Evolutionary conservation across 2,329 filamentous ascomycete genomes (phyloP).

Genomic region (Diaporthe ampelina): DNA sequence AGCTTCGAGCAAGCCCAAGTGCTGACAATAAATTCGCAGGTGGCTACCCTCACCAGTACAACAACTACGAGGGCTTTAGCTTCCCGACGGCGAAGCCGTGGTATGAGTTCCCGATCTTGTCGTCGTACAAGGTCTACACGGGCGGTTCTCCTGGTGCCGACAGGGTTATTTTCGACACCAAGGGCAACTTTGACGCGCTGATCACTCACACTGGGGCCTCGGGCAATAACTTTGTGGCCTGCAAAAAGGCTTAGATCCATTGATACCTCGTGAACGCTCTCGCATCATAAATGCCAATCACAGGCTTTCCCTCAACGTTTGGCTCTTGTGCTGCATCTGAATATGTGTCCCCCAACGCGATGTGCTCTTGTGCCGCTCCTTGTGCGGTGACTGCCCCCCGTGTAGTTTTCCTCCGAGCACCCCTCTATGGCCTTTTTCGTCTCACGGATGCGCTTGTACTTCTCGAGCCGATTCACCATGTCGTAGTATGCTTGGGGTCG

Average conservation of each 20-base stretch:
- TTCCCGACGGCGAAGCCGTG: slow-evolving; percentile 56
- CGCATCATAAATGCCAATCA: not conserved
- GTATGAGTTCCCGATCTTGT: slow-evolving; percentile 61
- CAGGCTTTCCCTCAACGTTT: not conserved
- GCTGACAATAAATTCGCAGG: slow-evolving; percentile 39
- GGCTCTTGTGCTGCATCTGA: not conserved
- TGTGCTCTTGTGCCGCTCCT: not conserved
- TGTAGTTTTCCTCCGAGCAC: too few species aligned
- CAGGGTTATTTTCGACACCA: slow-evolving; percentile 71
- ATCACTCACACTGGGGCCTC: slow-evolving; percentile 77
- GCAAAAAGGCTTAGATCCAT: slow-evolving; percentile 48
- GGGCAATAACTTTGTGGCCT: slow-evolving; percentile 74
- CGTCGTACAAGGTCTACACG: slow-evolving; percentile 51
- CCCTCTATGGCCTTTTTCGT: not conserved
- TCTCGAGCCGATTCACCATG: not conserved
- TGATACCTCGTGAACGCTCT: not conserved
- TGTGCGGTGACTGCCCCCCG: not conserved
- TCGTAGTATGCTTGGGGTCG: not conserved
- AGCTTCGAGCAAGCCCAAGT: slow-evolving; percentile 11
- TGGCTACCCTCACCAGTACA: slow-evolving; percentile 59
- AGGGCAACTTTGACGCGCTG: slow-evolving; percentile 66
- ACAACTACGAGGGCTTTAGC: slow-evolving; percentile 58
- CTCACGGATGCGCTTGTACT: not conserved
- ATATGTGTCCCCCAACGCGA: too few species aligned
- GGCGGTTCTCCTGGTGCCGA: slow-evolving; percentile 73